Percentiles rank a stretch among this genome's conserved stretches.
Evolutionary conservation across 345 rosid genomes (phyloP).

Genomic region (Carallia brachiata): DNA sequence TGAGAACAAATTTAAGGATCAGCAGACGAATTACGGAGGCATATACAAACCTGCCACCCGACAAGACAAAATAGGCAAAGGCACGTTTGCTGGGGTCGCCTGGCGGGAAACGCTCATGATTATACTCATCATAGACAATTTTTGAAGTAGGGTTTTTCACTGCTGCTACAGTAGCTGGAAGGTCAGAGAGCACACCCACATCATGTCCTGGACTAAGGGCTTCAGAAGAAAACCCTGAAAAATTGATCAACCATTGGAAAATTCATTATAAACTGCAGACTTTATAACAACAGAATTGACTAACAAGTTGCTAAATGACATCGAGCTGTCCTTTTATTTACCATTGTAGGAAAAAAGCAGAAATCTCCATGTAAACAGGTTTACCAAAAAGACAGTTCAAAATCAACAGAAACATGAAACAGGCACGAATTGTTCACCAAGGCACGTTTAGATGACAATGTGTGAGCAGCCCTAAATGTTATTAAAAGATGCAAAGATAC

Average conservation of each 20-base stretch:
- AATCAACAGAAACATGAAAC: not conserved
- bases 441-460: not conserved
- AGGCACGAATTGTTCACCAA: not conserved
- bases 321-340: not conserved
- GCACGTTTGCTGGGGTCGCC: slow-evolving; percentile 97
- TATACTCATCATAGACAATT: slow-evolving; percentile 78
- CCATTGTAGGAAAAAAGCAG: not conserved
- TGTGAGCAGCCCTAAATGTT: not conserved
- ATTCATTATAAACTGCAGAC: not conserved
- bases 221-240: slow-evolving; percentile 56
- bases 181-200: slow-evolving; percentile 39
- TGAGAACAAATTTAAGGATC: slow-evolving; percentile 72
- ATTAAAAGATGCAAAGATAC: not conserved
- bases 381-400: no score
- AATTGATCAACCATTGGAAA: slow-evolving; percentile 11
- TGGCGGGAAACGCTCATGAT: slow-evolving; percentile 87
- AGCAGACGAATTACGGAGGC: slow-evolving; percentile 83
- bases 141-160: slow-evolving; percentile 74
- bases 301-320: not conserved
- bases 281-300: not conserved
- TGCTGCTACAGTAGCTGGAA: slow-evolving; percentile 66
- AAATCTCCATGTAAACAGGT: no score
- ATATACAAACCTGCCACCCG: slow-evolving; percentile 88
- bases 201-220: slow-evolving; percentile 41
- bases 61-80: slow-evolving; percentile 86